Percentiles rank a stretch among this genome's conserved stretches.
These are phyloP conservation scores for Globisporangium cederbergense DNA, from an alignment of 352 stramenopile species.

Conservation along the genomic window DNA sequence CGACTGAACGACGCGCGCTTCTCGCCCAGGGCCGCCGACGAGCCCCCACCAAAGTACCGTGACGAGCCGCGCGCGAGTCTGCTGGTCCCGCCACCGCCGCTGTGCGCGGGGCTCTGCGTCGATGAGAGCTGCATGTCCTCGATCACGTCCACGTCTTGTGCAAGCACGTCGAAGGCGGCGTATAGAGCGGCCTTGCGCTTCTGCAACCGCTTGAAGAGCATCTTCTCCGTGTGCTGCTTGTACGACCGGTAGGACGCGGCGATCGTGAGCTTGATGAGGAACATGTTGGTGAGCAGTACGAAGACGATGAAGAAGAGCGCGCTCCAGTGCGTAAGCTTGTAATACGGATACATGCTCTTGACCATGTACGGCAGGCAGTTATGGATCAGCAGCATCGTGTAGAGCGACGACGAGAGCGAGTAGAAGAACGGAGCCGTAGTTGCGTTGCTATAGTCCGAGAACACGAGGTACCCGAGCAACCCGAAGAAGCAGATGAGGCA, in stretches of 20 bases:
- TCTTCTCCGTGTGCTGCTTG: slow-evolving; percentile 83
- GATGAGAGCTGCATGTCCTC: slow-evolving; percentile 25
- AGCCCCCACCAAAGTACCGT: slow-evolving; percentile 42
- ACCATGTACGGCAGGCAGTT: slow-evolving; percentile 81
- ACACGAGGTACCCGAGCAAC: slow-evolving; percentile 70
- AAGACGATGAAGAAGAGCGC: slow-evolving; percentile 79
- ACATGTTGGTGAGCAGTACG: slow-evolving; percentile 76
- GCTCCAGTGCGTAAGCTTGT: slow-evolving; percentile 73
- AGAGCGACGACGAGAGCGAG: slow-evolving; percentile 68
- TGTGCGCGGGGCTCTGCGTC: slow-evolving; percentile 2
- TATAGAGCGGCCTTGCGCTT: slow-evolving; percentile 79
- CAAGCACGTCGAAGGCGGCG: slow-evolving; percentile 75
- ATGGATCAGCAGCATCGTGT: slow-evolving; percentile 80
- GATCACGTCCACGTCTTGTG: slow-evolving; percentile 47
- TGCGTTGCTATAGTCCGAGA: slow-evolving; percentile 63
- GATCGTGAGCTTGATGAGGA: slow-evolving; percentile 83
- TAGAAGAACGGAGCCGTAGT: slow-evolving; percentile 57
- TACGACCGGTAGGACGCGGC: slow-evolving; percentile 83
- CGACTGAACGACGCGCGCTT: slow-evolving; percentile 40
- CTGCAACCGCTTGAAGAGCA: slow-evolving; percentile 83
- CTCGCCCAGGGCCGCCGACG: slow-evolving; percentile 22
- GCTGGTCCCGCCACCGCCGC: background rate
- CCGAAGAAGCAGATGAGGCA: slow-evolving; percentile 82
- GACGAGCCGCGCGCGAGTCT: slow-evolving; percentile 48
- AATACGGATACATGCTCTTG: slow-evolving; percentile 83